Percentiles rank a stretch among this genome's conserved stretches.
Conservation (phyloP, 2,329 filamentous ascomycete genomes). For the Verticillium tricorpus region DNA sequence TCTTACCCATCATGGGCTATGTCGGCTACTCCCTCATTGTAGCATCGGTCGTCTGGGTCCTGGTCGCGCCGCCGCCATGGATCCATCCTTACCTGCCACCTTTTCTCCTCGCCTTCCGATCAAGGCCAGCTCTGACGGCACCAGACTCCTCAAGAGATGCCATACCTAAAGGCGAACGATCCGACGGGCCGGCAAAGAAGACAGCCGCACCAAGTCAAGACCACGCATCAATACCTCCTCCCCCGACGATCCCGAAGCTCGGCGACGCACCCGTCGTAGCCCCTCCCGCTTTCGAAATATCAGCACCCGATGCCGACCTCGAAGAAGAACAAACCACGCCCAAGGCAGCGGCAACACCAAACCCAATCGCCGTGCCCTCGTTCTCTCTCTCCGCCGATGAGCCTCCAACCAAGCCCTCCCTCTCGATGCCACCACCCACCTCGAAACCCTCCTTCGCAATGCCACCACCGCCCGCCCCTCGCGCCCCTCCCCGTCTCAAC, state of each 20-base stretch:
- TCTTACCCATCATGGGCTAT: conserved; percentile 41
- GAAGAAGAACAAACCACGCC: conserved; percentile 46
- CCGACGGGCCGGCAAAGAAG: neutral
- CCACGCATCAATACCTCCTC: conserved; percentile 31
- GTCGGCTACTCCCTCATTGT: conserved; percentile 59
- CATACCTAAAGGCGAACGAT: neutral
- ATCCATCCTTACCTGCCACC: conserved; percentile 39
- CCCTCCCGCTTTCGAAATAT: conserved; percentile 2
- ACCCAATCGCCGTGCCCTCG: conserved; percentile 32
- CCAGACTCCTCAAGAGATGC: neutral
- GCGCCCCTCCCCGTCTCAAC: conserved; percentile 18
- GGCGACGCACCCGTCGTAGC: neutral
- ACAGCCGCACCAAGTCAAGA: conserved; percentile 12
- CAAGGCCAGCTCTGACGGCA: neutral
- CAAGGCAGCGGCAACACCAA: conserved; percentile 33
- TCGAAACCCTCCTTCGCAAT: conserved; percentile 14
- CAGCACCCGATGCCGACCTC: conserved; percentile 16
- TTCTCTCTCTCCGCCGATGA: conserved; percentile 37
- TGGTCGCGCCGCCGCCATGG: conserved; percentile 49
- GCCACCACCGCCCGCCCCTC: conserved; percentile 16
- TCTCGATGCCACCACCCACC: conserved; percentile 3
- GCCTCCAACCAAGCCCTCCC: conserved; percentile 6
- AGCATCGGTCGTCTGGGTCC: conserved; percentile 54
- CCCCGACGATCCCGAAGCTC: conserved; percentile 17
- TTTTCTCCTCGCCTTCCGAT: conserved; percentile 22